Base-by-base conservation (phyloP, 352 stramenopile species). In the Blastocystis sp. region DNA sequence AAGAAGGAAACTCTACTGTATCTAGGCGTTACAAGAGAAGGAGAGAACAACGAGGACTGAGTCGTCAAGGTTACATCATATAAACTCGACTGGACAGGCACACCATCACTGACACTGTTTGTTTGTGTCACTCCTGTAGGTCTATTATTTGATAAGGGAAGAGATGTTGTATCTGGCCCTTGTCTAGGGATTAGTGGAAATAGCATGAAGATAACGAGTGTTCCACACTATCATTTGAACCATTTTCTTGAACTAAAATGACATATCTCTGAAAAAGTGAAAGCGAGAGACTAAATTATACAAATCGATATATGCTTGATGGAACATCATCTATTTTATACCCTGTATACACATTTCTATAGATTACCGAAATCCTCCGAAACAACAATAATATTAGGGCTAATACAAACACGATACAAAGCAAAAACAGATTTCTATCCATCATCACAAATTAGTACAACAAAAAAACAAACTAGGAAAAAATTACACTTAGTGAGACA, bases 41-140 rank as follows among this genome's bases (percentile, higher is more conserved):
- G 55, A 0, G 30, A 65, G 13, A 53, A 13, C n/a, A 45, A 85
- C 73, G 73, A 53, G n/a, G 73, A 54, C 53, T 85, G 73, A 13
- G 73, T 68, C 20, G 73, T 85, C 1, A 85, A 41, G 41, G 73
- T 85, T 4, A 85, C 73, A 85, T 85, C 73, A 47, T 68, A 69
- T 39, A 24, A n/a, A 59, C 11, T n/a, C 11, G 50, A 59, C 11
- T 13, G 20, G 20, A 59, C 50, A n/a, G 11, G 13, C 11, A n/a
- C 20, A 59, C 11, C 11, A 59, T 13, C 20, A 3, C 50, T 59
- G 2, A n/a, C 11, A 59, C 13, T 59, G 50, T 1, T 59, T 59
- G 50, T 59, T 1, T 34, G 30, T 34, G 30, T 34, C 30, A 34
- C 30, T 34, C 30, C 1, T n/a, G 50, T 59, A n/a, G 50, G 50